Conservation (phyloP, 2,329 filamentous ascomycete genomes). For the Cercospora janseana region DNA sequence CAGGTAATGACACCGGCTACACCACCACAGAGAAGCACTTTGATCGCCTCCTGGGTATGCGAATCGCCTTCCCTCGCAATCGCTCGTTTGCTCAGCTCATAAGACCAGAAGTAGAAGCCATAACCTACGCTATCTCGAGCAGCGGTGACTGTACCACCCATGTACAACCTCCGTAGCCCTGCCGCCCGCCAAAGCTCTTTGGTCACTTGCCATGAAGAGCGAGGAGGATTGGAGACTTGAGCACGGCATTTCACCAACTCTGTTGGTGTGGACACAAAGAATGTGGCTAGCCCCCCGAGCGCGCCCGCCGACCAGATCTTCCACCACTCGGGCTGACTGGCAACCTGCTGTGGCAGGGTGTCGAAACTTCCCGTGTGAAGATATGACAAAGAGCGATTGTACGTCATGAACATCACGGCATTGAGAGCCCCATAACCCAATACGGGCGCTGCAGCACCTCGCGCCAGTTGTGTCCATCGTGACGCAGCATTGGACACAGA, state of each 20-base stretch:
- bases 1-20: conserved; percentile 84
- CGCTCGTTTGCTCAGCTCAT: conserved; percentile 67
- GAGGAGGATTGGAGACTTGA: conserved; percentile 57
- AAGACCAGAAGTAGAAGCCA: conserved; percentile 95
- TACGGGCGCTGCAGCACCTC: conserved; percentile 79
- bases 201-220: conserved; percentile 33
- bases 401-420: conserved; percentile 70
- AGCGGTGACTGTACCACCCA: conserved; percentile 77
- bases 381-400: conserved; percentile 74
- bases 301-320: conserved; percentile 71
- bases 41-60: conserved; percentile 31
- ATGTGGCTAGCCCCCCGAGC: conserved; percentile 77
- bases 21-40: conserved; percentile 72
- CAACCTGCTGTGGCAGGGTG: conserved; percentile 10
- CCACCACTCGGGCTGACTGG: conserved; percentile 25
- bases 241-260: conserved; percentile 88
- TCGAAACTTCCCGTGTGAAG: conserved; percentile 46
- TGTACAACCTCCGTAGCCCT: conserved; percentile 69
- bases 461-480: conserved; percentile 32
- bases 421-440: conserved; percentile 89
- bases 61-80: conserved; percentile 52
- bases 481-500: conserved; percentile 2
- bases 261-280: conserved; percentile 81
- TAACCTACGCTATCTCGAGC: conserved; percentile 87
- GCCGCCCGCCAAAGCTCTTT: conserved; percentile 37